Conservation (phyloP, 495 filamentous ascomycete species). For the Trichoderma parareesei region DNA sequence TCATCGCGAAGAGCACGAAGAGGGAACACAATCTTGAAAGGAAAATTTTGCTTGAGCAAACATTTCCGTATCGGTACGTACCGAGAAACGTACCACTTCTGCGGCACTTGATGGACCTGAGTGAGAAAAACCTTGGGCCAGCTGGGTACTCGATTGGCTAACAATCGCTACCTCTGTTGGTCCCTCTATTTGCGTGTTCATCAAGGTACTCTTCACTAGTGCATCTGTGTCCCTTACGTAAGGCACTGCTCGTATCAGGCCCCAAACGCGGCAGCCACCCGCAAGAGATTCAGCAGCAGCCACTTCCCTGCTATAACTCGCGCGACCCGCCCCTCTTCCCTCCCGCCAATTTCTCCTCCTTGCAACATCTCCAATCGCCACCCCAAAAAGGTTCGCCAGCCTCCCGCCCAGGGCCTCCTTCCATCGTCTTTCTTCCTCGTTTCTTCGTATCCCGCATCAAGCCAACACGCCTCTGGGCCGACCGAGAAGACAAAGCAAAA, state of each 20-base stretch:
- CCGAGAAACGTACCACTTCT: not conserved
- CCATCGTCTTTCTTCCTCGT: not conserved
- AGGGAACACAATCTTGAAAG: not conserved
- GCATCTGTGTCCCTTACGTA: too few relatives aligned
- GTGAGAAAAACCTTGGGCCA: not conserved
- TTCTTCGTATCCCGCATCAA: not conserved
- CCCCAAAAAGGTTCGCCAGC: not conserved
- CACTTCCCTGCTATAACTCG: not conserved
- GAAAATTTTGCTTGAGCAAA: too few relatives aligned
- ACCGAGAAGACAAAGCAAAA: not conserved
- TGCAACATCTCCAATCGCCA: not conserved
- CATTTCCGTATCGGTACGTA: too few relatives aligned
- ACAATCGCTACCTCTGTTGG: too few relatives aligned
- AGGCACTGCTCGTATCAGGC: not conserved
- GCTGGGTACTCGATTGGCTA: not conserved
- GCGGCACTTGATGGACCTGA: not conserved
- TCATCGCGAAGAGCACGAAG: not conserved
- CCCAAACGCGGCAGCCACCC: slow-evolving; percentile 1
- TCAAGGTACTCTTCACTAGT: too few relatives aligned
- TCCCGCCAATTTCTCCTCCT: slow-evolving; percentile 9
- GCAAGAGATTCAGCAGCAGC: not conserved
- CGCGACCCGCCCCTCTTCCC: slow-evolving; percentile 9
- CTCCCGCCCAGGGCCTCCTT: not conserved
- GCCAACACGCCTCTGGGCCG: not conserved
- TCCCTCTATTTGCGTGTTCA: too few relatives aligned